Conservation (phyloP, 129 eudicot genomes). For the Deinandra increscens region DNA sequence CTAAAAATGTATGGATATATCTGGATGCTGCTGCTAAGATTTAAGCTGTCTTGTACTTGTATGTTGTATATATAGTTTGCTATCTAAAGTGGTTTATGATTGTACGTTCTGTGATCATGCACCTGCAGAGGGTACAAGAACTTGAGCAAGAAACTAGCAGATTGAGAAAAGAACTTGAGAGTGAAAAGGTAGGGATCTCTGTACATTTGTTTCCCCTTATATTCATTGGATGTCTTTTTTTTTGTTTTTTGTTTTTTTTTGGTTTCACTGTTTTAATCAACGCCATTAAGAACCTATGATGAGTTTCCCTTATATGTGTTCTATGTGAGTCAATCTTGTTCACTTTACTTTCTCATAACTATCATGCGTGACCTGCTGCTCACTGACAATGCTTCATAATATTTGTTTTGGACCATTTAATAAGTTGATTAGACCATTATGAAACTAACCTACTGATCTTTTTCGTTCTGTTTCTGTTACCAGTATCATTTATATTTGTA, state of each 20-base stretch:
- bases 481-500: background rate
- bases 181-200: conserved; percentile 75
- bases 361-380: conserved; percentile 7
- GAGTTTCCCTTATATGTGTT: background rate
- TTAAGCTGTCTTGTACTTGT: background rate
- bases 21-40: background rate
- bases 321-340: background rate
- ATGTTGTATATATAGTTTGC: background rate
- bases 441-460: background rate
- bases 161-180: conserved; percentile 77
- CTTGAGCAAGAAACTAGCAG: conserved; percentile 67
- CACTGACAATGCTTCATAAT: conserved; percentile 12
- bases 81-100: background rate
- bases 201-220: conserved; percentile 6
- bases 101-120: conserved; percentile 21
- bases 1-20: conserved; percentile 43
- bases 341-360: conserved; percentile 4
- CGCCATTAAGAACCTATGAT: conserved; percentile 14
- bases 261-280: background rate
- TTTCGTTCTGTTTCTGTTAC: background rate
- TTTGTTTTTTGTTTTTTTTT: no score
- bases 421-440: background rate
- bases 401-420: conserved; percentile 1
- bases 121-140: conserved; percentile 70
- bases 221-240: conserved; percentile 3